phyloP scores from a whole-genome alignment of 1,139 yeast species.

The Hemisphaericaspora xylanilytica region DNA sequence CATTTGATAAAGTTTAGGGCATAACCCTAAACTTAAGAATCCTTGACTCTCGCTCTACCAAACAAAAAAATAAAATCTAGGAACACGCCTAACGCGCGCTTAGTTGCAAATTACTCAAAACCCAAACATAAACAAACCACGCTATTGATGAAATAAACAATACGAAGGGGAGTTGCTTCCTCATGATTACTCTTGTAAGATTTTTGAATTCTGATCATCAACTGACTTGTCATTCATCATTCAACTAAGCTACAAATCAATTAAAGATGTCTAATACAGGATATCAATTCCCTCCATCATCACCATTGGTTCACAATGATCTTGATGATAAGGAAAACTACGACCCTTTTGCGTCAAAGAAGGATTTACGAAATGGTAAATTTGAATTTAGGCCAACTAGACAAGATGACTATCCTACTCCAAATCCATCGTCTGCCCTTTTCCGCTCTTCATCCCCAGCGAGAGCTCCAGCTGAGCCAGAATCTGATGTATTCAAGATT shows the following conservation, averaged over 20 bases:
- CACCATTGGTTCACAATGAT: constrained; percentile 47
- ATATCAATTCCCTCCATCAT: constrained; percentile 57
- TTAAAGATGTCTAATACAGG: constrained; percentile 10
- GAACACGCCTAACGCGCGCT: neutral
- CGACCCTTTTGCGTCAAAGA: constrained; percentile 22
- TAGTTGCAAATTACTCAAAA: neutral
- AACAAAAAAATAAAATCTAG: too few species aligned
- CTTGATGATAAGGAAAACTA: constrained; percentile 15
- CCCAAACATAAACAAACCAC: constrained; percentile 5
- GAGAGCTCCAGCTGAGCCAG: constrained; percentile 5
- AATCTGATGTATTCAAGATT: neutral
- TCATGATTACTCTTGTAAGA: too few species aligned
- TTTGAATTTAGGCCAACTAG: constrained; percentile 2
- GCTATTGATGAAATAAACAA: too few species aligned
- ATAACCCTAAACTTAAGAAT: too few species aligned
- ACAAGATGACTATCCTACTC: constrained; percentile 46
- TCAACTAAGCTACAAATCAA: too few species aligned
- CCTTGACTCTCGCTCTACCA: too few species aligned
- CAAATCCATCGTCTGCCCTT: constrained; percentile 53
- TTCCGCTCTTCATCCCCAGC: constrained; percentile 49
- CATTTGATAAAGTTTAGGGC: too few species aligned
- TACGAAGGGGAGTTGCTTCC: too few species aligned
- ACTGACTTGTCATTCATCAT: too few species aligned
- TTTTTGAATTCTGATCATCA: neutral
- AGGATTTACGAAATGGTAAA: constrained; percentile 3